Evolutionary conservation across 2,329 filamentous ascomycete species (phyloP), one percentile per base, ranked within the genome.

Genomic region (Dendrostoma leiphaemia): DNA sequence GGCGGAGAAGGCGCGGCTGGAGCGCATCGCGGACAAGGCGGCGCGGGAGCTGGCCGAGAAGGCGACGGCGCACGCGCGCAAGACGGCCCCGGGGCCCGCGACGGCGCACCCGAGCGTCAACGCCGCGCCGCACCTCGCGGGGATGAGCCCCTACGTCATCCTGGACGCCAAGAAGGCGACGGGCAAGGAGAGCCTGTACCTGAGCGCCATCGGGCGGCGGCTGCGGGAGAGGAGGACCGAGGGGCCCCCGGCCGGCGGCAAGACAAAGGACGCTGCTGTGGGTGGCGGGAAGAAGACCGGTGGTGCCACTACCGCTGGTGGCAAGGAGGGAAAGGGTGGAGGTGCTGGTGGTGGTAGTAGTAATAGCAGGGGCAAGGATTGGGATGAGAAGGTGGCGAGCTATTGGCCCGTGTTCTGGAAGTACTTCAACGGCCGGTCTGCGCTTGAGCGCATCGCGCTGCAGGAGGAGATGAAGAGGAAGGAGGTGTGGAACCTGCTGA

Each of bases 391-490:
- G 55, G 70, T 89, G 13, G 78, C 82, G 38, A 80, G 83, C 53
- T 80, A 82, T 45, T 96, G 91, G 88, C 82, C 84, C 2, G 75
- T 80, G 41, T 84, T 96, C 62, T 81, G 86, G 63, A 90, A 89
- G 69, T 94, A 97, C 69, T 90, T 97, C 63, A 92, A 97, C 68
- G 94, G 94, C 1, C 82, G 80, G 53, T 86, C 88, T 65, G 87
- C 92, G 2, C 77, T 97, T 56, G 94, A 99, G 73, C 86, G 92
- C 62, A 88, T 99, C 60, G 84, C 89, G 1, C 75, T 94, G n/a
- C 81, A 88, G 53, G 91, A 97, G 71, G 89, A 89, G 6, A 81
- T 95, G 74, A 96, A 94, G 75, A 79, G 91, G 53, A 95, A 93
- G 72, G 86, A 89, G 62, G 80, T 91, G 13, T 91, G 89, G 76